Percentiles rank a stretch among this genome's conserved stretches.
phyloP scores from a whole-genome alignment of 2,329 filamentous ascomycete species.

The Colletotrichum incanum region DNA sequence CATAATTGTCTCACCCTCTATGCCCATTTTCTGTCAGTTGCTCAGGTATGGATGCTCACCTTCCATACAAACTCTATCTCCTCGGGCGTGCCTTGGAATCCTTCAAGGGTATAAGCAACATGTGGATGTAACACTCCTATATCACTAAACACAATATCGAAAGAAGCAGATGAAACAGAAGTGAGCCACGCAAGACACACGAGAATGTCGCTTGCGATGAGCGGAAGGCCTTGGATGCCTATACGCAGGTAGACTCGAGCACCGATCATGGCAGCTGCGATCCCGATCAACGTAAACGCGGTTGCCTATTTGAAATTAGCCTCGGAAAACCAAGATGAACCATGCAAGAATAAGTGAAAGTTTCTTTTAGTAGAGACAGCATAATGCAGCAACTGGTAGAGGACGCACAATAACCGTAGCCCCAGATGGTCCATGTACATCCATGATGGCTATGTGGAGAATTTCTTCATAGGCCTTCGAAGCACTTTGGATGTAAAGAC shows the following conservation, averaged over 20 bases:
- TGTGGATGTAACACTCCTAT: background rate
- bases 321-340: background rate
- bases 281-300: background rate
- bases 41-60: background rate
- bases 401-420: conserved; percentile 1
- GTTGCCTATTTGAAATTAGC: background rate
- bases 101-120: background rate
- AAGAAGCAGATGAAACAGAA: background rate
- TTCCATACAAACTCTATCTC: conserved; percentile 6
- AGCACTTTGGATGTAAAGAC: background rate
- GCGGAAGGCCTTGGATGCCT: background rate
- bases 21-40: background rate
- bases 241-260: conserved; percentile 11
- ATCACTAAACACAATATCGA: background rate
- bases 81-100: background rate
- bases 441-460: background rate
- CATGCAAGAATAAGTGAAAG: too few relatives aligned
- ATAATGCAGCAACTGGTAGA: too few relatives aligned
- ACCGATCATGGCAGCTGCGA: conserved; percentile 1
- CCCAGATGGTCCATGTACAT: background rate
- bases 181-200: background rate
- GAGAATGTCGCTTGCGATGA: conserved; percentile 7
- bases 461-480: background rate
- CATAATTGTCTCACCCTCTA: background rate
- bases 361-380: too few relatives aligned